A percentile compares a stretch with the other conserved stretches of the same genome.
Conservation (phyloP, 2,329 filamentous ascomycete genomes). For the Camillea tinctor region DNA sequence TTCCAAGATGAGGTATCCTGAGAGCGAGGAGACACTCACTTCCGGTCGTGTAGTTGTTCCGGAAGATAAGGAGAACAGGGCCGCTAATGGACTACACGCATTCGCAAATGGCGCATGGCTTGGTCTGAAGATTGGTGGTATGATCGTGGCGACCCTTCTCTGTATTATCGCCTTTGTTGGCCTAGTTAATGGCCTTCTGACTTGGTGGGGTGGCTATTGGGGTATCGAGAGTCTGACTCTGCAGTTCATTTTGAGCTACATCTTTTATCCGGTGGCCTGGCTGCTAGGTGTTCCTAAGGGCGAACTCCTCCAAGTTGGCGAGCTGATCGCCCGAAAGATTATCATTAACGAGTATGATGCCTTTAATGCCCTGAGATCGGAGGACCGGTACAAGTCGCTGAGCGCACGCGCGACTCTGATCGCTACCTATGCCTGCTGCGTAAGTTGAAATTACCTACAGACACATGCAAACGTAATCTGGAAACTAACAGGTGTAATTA, state of each 20-base stretch:
- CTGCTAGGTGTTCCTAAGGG: slow-evolving; percentile 66
- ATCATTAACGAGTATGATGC: slow-evolving; percentile 84
- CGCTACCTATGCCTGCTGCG: slow-evolving; percentile 80
- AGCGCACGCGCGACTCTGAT: slow-evolving; percentile 74
- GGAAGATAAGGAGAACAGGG: slow-evolving; percentile 71
- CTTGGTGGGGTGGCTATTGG: slow-evolving; percentile 72
- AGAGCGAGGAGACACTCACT: slow-evolving; percentile 82
- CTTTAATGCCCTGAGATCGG: slow-evolving; percentile 56
- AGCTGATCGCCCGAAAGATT: slow-evolving; percentile 82
- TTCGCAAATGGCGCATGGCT: slow-evolving; percentile 75
- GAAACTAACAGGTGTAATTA: slow-evolving; percentile 22
- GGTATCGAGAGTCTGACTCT: slow-evolving; percentile 67
- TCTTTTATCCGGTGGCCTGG: slow-evolving; percentile 71
- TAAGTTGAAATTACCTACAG: slow-evolving; percentile 29
- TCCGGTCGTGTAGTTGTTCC: slow-evolving; percentile 78
- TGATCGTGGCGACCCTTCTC: slow-evolving; percentile 69
- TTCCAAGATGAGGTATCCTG: slow-evolving; percentile 86
- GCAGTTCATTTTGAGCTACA: slow-evolving; percentile 67
- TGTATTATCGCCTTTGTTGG: slow-evolving; percentile 71
- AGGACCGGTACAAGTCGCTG: slow-evolving; percentile 54
- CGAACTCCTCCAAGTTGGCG: slow-evolving; percentile 68
- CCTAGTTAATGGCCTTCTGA: slow-evolving; percentile 65
- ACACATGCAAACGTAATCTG: not conserved
- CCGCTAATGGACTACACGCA: slow-evolving; percentile 76
- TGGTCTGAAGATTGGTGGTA: slow-evolving; percentile 72